These are phyloP conservation scores for Fusarium citri DNA, from an alignment of 2,329 filamentous ascomycete genomes.

Conservation along the genomic window DNA sequence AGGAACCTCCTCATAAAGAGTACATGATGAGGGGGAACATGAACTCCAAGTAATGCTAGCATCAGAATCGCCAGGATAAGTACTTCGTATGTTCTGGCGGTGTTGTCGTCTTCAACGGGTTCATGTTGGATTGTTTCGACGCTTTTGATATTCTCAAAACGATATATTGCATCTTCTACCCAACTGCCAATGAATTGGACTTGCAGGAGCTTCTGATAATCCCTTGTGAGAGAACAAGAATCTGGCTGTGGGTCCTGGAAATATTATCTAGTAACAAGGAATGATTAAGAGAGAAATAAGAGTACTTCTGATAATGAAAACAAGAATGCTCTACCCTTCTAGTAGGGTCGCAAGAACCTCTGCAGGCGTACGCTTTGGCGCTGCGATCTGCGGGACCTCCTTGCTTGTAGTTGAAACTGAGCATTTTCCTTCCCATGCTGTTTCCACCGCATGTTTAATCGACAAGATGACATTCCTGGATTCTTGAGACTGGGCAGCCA, in stretches of 20 bases:
- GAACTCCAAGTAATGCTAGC: rapidly evolving
- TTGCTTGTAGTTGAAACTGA: not conserved
- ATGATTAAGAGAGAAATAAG: rapidly evolving
- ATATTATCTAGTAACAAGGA: no score
- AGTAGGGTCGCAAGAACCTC: not conserved
- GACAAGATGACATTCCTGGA: not conserved
- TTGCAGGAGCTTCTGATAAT: rapidly evolving
- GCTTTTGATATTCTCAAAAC: no score
- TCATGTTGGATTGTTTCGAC: no score
- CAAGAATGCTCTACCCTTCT: rapidly evolving
- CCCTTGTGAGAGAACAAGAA: no score
- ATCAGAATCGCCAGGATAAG: rapidly evolving
- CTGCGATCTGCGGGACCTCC: not conserved
- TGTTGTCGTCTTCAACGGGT: rapidly evolving
- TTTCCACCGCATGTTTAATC: rapidly evolving
- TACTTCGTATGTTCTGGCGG: rapidly evolving
- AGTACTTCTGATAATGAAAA: rapidly evolving
- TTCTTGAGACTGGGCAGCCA: not conserved
- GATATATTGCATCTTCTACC: no score
- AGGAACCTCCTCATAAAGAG: not conserved
- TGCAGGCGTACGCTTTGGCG: not conserved
- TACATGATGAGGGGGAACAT: not conserved
- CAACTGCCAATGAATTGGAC: no score
- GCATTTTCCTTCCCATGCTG: not conserved
- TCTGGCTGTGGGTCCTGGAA: no score